Evolutionary conservation across 1,139 yeast genomes (phyloP).

Genomic region (Blastobotrys malaysiensis): DNA sequence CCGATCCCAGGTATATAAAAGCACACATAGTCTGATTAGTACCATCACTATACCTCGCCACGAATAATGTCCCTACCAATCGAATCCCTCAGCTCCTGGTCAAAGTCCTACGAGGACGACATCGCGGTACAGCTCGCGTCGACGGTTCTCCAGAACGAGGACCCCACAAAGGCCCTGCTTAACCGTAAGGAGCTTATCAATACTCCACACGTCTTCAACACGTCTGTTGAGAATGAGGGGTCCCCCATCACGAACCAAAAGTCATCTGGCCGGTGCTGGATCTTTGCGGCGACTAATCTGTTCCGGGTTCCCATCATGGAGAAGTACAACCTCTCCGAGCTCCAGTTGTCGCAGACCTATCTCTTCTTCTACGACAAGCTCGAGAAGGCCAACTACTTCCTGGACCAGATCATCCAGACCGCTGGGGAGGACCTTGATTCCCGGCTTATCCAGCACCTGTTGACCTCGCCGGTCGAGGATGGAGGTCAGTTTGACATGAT

Average conservation of each 20-base stretch:
- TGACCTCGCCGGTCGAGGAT: conserved; percentile 61
- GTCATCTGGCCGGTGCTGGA: conserved; percentile 79
- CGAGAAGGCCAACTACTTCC: conserved; percentile 62
- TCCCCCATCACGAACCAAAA: conserved; percentile 70
- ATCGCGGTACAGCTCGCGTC: conserved; percentile 28
- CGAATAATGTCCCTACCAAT: conserved; percentile 14
- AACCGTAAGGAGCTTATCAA: conserved; percentile 42
- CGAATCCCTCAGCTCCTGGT: conserved; percentile 26
- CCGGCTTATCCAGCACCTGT: conserved; percentile 57
- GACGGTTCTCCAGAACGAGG: conserved; percentile 31
- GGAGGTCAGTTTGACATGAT: conserved; percentile 90
- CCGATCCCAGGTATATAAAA: background rate
- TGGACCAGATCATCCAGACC: conserved; percentile 69
- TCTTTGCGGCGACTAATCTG: conserved; percentile 75
- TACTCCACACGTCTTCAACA: conserved; percentile 47
- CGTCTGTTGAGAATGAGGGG: conserved; percentile 58
- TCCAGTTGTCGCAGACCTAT: conserved; percentile 70
- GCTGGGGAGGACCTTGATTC: conserved; percentile 58
- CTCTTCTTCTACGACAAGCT: conserved; percentile 69
- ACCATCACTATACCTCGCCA: background rate
- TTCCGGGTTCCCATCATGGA: conserved; percentile 58
- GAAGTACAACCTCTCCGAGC: conserved; percentile 58
- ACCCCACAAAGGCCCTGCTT: conserved; percentile 35
- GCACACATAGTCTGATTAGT: background rate
- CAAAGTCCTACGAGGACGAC: conserved; percentile 23